Evolutionary conservation across 108 stramenopile genomes (phyloP).

Genomic region (Skeletonema tropicum): DNA sequence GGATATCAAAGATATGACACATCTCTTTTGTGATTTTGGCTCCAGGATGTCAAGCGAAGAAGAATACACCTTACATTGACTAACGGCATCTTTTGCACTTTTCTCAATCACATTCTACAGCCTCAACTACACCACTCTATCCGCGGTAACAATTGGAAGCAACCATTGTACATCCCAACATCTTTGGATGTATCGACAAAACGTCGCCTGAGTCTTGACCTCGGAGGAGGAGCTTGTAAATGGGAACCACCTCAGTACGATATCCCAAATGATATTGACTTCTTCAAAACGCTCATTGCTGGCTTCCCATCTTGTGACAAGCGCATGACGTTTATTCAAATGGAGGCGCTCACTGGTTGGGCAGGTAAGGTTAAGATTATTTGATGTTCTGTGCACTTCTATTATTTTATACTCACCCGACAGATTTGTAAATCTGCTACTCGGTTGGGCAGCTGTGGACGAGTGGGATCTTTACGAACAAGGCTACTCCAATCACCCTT

Average conservation of each 20-base stretch:
- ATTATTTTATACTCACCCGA: too few relatives aligned
- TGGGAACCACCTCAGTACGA: conserved; percentile 14
- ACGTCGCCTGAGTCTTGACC: conserved; percentile 4
- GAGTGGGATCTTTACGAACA: conserved; percentile 22
- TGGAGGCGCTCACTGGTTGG: conserved; percentile 31
- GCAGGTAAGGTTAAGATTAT: too few relatives aligned
- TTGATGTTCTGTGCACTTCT: too few relatives aligned
- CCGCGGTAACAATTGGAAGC: not conserved
- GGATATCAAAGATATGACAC: too few relatives aligned
- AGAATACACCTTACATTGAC: not conserved
- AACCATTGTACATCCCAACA: not conserved
- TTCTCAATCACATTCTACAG: not conserved
- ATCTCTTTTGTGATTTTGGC: too few relatives aligned
- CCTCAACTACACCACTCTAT: not conserved
- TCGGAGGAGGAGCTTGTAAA: conserved; percentile 9
- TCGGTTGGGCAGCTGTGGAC: conserved; percentile 11
- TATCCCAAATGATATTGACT: conserved; percentile 7
- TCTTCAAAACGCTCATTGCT: conserved; percentile 21
- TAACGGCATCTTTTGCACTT: not conserved
- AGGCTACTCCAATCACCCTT: conserved; percentile 26
- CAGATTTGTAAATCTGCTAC: too few relatives aligned
- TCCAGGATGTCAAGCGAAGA: too few relatives aligned
- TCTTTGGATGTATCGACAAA: not conserved
- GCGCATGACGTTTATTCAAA: conserved; percentile 16
- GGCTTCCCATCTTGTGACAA: conserved; percentile 27